Conservation (phyloP, 768 basidiomycete species). For the Obba rivulosa region DNA sequence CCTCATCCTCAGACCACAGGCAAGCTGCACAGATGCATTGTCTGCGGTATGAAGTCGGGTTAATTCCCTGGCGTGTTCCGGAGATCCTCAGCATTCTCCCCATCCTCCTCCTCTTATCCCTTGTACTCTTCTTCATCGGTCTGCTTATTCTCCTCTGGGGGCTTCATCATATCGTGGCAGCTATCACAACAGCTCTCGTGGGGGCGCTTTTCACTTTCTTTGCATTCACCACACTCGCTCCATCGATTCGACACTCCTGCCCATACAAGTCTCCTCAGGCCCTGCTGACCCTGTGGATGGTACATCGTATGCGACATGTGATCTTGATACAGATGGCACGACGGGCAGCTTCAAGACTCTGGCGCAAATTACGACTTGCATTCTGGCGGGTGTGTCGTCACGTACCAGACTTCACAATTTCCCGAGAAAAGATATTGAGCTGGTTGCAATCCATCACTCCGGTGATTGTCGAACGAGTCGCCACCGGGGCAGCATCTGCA, state of each 20-base stretch:
- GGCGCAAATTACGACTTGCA: too few species aligned
- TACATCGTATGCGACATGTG: too few species aligned
- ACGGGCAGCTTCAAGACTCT: too few species aligned
- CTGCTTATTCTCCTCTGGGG: neutral
- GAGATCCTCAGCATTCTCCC: neutral
- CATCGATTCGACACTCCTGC: neutral
- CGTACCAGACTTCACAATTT: too few species aligned
- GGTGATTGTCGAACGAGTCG: too few species aligned
- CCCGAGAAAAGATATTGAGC: too few species aligned
- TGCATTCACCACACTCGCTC: neutral
- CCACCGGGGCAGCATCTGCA: too few species aligned
- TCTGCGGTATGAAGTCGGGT: conserved; percentile 6
- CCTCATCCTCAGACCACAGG: neutral
- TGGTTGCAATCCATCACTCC: too few species aligned
- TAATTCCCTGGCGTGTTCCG: neutral
- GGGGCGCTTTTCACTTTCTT: neutral
- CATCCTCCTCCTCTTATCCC: conserved; percentile 1
- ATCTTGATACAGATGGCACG: too few species aligned
- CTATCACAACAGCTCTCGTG: neutral
- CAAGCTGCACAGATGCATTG: conserved; percentile 13
- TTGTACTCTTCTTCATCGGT: neutral
- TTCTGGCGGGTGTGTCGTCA: too few species aligned
- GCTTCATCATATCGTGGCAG: neutral
- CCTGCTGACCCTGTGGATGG: too few species aligned
- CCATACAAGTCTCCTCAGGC: conserved; percentile 1